These are phyloP conservation scores for Stropharia rugosoannulata DNA, from an alignment of 768 basidiomycete genomes.

Conservation along the genomic window DNA sequence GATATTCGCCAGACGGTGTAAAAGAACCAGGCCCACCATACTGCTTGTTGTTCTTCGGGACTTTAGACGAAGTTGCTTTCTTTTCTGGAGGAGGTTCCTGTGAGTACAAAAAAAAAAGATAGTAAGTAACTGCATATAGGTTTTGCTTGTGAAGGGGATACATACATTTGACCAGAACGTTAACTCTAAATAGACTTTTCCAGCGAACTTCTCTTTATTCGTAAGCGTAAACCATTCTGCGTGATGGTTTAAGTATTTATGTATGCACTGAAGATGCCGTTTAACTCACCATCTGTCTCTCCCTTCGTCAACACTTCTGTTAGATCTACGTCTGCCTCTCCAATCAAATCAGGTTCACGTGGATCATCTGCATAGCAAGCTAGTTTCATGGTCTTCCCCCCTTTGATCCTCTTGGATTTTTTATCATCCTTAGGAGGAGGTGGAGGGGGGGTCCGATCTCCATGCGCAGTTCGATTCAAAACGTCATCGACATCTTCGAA, in stretches of 20 bases:
- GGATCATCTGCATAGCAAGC: conserved; percentile 95
- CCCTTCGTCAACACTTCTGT: conserved; percentile 91
- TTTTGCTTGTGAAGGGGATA: conserved; percentile 13
- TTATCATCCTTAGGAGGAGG: conserved; percentile 64
- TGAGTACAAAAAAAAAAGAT: neutral
- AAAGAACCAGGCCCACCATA: conserved; percentile 84
- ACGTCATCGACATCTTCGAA: conserved; percentile 70
- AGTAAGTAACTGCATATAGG: conserved; percentile 5
- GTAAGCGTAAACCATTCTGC: conserved; percentile 93
- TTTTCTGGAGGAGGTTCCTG: conserved; percentile 82
- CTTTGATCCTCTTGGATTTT: conserved; percentile 54
- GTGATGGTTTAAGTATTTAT: neutral
- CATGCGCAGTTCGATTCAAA: conserved; percentile 39
- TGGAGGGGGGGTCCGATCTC: conserved; percentile 57
- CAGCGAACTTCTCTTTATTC: conserved; percentile 91
- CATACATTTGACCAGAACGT: conserved; percentile 96
- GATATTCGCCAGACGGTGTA: conserved; percentile 46
- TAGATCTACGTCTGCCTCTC: conserved; percentile 85
- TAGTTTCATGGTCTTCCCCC: conserved; percentile 73
- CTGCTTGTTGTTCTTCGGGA: conserved; percentile 51
- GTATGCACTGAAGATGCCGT: neutral
- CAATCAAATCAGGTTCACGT: conserved; percentile 94
- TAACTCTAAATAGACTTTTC: conserved; percentile 94
- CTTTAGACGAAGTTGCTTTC: conserved; percentile 45
- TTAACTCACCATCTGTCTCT: conserved; percentile 86